Evolutionary conservation across 2,329 filamentous ascomycete species (phyloP).

Genomic region (Penicillium sp.): DNA sequence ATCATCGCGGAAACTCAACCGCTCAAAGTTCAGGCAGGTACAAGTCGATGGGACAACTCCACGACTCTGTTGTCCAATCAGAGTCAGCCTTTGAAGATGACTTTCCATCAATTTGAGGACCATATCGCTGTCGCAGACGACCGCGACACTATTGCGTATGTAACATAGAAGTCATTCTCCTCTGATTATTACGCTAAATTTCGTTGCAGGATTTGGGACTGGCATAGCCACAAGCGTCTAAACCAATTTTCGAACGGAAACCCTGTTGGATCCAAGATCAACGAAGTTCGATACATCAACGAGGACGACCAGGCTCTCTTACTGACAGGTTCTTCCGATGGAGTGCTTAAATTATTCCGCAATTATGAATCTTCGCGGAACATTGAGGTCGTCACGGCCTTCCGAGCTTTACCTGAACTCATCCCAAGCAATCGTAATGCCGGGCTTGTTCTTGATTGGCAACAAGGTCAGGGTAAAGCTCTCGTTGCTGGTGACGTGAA

Average conservation of each 20-base stretch:
- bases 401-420: slow-evolving; percentile 89
- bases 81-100: slow-evolving; percentile 86
- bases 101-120: slow-evolving; percentile 96
- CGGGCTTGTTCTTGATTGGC: slow-evolving; percentile 97
- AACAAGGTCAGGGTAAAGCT: slow-evolving; percentile 91
- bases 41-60: slow-evolving; percentile 81
- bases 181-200: slow-evolving; percentile 5
- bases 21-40: slow-evolving; percentile 82
- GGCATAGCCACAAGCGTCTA: slow-evolving; percentile 71
- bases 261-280: slow-evolving; percentile 84
- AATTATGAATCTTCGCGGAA: slow-evolving; percentile 77
- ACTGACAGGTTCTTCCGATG: slow-evolving; percentile 93
- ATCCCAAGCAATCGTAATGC: slow-evolving; percentile 92
- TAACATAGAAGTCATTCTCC: slow-evolving; percentile 6
- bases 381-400: slow-evolving; percentile 83
- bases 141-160: slow-evolving; percentile 73
- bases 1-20: slow-evolving; percentile 92
- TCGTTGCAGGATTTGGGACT: slow-evolving; percentile 74
- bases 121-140: slow-evolving; percentile 93
- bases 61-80: slow-evolving; percentile 83
- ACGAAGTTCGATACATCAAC: slow-evolving; percentile 95
- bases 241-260: slow-evolving; percentile 93
- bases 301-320: slow-evolving; percentile 94
- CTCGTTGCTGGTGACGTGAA: slow-evolving; percentile 96
- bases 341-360: slow-evolving; percentile 87